phyloP scores from a whole-genome alignment of 345 rosid species.

The Microcos paniculata region DNA sequence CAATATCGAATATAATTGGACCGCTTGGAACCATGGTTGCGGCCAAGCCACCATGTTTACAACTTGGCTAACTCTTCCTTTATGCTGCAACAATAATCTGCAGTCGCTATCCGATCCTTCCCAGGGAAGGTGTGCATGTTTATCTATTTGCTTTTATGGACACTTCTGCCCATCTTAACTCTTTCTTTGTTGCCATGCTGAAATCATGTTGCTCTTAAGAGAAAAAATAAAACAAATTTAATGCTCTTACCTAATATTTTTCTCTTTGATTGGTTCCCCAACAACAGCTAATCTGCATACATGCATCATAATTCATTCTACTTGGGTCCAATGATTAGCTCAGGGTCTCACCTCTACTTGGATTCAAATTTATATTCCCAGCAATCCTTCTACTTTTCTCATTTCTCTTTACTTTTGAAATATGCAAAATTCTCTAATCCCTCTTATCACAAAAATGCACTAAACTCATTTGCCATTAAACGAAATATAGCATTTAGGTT shows the following conservation, averaged over 20 bases:
- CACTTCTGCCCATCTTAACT: not conserved
- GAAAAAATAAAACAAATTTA: too few species aligned
- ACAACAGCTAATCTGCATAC: not conserved
- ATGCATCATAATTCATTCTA: not conserved
- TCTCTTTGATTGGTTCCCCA: not conserved
- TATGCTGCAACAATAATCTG: not conserved
- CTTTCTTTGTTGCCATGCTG: not conserved
- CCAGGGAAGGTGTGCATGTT: not conserved
- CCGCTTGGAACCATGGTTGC: not conserved
- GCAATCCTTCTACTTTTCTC: not conserved
- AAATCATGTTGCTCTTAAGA: not conserved
- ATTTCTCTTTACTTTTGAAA: not conserved
- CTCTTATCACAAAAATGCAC: too few species aligned
- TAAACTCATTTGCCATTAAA: too few species aligned
- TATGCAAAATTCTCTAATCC: too few species aligned
- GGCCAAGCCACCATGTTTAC: not conserved
- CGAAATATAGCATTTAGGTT: too few species aligned
- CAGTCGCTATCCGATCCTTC: slow-evolving; percentile 1
- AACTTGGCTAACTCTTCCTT: not conserved
- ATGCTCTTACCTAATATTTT: not conserved
- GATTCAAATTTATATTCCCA: not conserved
- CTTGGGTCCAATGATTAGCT: slow-evolving; percentile 2
- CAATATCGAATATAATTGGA: not conserved
- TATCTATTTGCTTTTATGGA: not conserved
- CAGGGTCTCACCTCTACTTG: not conserved